Evolutionary conservation across 305 asterid genomes (phyloP).

Genomic region (Ajuga reptans): DNA sequence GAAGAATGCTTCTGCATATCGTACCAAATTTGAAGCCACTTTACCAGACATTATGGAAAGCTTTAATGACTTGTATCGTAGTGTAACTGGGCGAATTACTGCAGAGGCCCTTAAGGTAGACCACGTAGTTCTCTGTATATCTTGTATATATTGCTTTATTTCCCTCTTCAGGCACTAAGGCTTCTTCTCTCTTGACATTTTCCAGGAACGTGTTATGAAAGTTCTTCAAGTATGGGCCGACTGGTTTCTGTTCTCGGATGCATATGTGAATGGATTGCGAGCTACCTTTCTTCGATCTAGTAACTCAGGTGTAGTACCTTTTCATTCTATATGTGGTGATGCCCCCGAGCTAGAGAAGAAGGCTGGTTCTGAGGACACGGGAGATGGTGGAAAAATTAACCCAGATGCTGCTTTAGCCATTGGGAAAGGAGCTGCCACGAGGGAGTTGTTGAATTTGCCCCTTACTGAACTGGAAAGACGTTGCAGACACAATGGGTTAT

Average conservation of each 20-base stretch:
- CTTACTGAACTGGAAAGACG: conserved; percentile 81
- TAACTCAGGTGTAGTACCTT: conserved; percentile 66
- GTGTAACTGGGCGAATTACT: conserved; percentile 90
- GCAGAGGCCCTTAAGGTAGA: conserved; percentile 94
- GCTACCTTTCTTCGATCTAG: conserved; percentile 89
- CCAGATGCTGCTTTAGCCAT: conserved; percentile 86
- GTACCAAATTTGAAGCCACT: conserved; percentile 86
- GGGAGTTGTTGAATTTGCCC: conserved; percentile 65
- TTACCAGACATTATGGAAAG: conserved; percentile 87
- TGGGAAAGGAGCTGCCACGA: conserved; percentile 88
- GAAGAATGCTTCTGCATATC: conserved; percentile 93
- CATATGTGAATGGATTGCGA: conserved; percentile 83
- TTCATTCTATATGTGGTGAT: conserved; percentile 89
- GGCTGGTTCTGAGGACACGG: conserved; percentile 42
- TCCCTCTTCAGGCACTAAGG: conserved; percentile 14
- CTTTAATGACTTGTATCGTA: conserved; percentile 86
- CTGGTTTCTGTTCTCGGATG: conserved; percentile 91
- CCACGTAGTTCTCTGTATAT: not conserved
- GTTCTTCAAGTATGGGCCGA: conserved; percentile 99
- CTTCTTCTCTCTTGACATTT: conserved; percentile 21
- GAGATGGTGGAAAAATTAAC: conserved; percentile 42
- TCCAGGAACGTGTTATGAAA: conserved; percentile 80
- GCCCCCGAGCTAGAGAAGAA: conserved; percentile 72
- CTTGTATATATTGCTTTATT: not conserved
- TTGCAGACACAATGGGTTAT: conserved; percentile 82